Evolutionary conservation across 768 basidiomycete genomes (phyloP).

Genomic region (Agaricus subrufescens): DNA sequence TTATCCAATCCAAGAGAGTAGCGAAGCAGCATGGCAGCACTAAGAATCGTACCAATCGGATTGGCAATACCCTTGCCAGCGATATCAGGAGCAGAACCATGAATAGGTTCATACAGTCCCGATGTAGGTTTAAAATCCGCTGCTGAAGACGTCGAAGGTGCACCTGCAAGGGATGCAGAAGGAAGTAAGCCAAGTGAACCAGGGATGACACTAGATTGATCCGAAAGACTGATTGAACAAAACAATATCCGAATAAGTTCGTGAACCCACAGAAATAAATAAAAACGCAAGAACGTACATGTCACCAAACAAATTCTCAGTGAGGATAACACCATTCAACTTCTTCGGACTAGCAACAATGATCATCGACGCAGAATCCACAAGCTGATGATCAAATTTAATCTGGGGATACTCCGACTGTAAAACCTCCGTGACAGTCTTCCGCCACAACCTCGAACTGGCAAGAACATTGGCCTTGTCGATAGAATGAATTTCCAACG

Average conservation of each 20-base stretch:
- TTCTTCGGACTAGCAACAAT: slow-evolving; percentile 87
- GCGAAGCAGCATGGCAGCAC: slow-evolving; percentile 87
- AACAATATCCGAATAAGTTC: slow-evolving; percentile 1
- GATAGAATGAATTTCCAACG: slow-evolving; percentile 85
- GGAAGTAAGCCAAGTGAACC: slow-evolving; percentile 95
- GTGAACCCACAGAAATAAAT: slow-evolving; percentile 2
- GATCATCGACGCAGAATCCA: slow-evolving; percentile 95
- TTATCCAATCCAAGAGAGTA: slow-evolving; percentile 90
- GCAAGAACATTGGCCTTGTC: slow-evolving; percentile 99
- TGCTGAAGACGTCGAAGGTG: slow-evolving; percentile 55
- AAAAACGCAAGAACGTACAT: slow-evolving; percentile 57
- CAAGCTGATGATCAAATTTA: slow-evolving; percentile 83
- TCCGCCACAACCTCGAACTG: slow-evolving; percentile 90
- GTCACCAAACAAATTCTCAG: slow-evolving; percentile 95
- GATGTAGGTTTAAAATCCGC: slow-evolving; percentile 70
- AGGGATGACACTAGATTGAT: slow-evolving; percentile 95
- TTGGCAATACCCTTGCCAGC: slow-evolving; percentile 94
- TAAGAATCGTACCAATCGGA: slow-evolving; percentile 92
- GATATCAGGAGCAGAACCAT: slow-evolving; percentile 93
- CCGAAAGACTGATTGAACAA: slow-evolving; percentile 66
- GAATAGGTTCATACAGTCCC: slow-evolving; percentile 97
- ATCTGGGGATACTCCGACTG: slow-evolving; percentile 85
- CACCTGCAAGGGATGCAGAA: slow-evolving; percentile 93
- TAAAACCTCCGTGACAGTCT: slow-evolving; percentile 83
- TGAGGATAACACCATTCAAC: slow-evolving; percentile 92